Base-by-base conservation (phyloP, 1,139 yeast genomes). In the Yamadazyma jaroonii region DNA sequence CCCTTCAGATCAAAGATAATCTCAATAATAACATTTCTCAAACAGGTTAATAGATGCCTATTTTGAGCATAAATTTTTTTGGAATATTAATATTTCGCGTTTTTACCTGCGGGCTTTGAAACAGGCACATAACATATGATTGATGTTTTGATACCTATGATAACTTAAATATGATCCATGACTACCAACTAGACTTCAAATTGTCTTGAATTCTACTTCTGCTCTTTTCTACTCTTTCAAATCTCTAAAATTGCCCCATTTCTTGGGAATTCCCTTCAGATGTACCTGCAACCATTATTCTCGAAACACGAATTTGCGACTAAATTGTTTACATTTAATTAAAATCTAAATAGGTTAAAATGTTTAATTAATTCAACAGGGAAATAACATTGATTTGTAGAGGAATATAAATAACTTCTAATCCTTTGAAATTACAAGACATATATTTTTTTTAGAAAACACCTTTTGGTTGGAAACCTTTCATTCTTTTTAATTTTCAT, bases 311-410 rank as follows among this genome's bases (percentile, higher is more conserved):
- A 36, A 32, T 27, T 29, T 20, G 9, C 12, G 24, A 30, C 12
- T 34, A 34, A 31, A 34, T 38, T 38, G 41, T 38, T 38, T 38
- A 38, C 41, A 34, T 38, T 27, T 34, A 38, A 34, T 36, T 38
- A 20, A 31, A 27, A 7, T 34, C 41, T 15, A 38, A 38, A 31
- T 15, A 21, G 33, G 41, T 31, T 34, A 38, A 37, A 25, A 20
- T 24, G 12, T 21, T 13, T 11, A 17, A 17, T 17, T 17, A 4
- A 17, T 25, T n/a, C 27, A n/a, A 25, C 27, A 25, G 27, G 27
- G 27, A 7, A n/a, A 25, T n/a, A 12, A 25, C 12, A 12, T 4
- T 25, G 27, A 25, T 25, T 12, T 12, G 20, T 17, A 17, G 20
- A 17, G 20, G 20, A 17, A 17, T 17, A 17, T 25, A 25, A 25